phyloP scores from a whole-genome alignment of 306 rosid species.

The Gastrolobium villosum region DNA sequence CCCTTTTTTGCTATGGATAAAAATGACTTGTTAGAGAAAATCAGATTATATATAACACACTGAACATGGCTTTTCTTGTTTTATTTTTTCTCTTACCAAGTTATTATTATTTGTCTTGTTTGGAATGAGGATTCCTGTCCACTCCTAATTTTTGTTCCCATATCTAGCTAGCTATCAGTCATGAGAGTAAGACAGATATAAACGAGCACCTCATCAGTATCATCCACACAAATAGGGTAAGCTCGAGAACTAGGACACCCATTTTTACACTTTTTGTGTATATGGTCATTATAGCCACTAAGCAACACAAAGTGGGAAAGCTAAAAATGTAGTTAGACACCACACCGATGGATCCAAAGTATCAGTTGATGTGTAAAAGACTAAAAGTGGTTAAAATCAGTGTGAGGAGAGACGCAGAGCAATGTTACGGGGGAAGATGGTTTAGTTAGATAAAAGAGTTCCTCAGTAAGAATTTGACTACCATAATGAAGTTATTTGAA shows the following conservation, averaged over 20 bases:
- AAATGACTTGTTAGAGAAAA: slow-evolving; percentile 16
- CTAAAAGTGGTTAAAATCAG: slow-evolving; percentile 23
- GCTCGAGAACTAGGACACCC: slow-evolving; percentile 42
- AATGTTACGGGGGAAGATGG: background rate
- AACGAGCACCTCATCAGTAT: slow-evolving; percentile 25
- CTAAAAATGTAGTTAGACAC: slow-evolving; percentile 37
- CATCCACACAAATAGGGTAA: slow-evolving; percentile 3
- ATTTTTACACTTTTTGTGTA: slow-evolving; percentile 19
- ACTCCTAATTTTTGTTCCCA: background rate
- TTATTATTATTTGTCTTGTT: background rate
- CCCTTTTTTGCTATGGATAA: slow-evolving; percentile 30
- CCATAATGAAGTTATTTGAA: slow-evolving; percentile 3
- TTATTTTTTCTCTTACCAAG: background rate
- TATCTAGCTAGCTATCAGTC: background rate
- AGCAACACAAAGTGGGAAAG: no score
- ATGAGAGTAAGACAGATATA: slow-evolving; percentile 33
- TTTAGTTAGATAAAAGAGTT: background rate
- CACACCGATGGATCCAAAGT: slow-evolving; percentile 33
- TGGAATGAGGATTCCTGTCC: slow-evolving; percentile 15
- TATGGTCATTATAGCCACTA: slow-evolving; percentile 39
- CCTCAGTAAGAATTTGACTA: background rate
- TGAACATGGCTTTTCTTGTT: slow-evolving; percentile 24
- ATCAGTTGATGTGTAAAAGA: slow-evolving; percentile 3
- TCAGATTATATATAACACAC: slow-evolving; percentile 6
- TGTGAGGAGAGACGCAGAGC: background rate